Evolutionary conservation across 2,329 filamentous ascomycete genomes (phyloP).

Genomic region (Trichoderma sp.): DNA sequence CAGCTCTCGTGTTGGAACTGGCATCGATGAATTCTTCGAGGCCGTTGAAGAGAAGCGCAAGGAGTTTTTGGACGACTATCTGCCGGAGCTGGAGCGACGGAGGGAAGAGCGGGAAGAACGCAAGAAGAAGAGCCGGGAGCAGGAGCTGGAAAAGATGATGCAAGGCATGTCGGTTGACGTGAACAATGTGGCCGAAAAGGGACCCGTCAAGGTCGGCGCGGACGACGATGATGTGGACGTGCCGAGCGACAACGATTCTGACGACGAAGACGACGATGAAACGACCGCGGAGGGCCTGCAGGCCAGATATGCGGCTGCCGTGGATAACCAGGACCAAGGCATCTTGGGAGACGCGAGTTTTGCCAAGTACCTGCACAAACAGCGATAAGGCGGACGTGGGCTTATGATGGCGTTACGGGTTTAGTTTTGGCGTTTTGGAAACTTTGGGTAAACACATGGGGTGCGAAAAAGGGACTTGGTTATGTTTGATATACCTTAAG

Average conservation of each 20-base stretch:
- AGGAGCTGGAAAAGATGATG: conserved; percentile 91
- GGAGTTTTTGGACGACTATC: conserved; percentile 89
- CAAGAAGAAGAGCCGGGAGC: conserved; percentile 71
- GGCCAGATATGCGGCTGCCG: conserved; percentile 74
- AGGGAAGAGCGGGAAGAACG: conserved; percentile 73
- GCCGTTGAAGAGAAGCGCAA: conserved; percentile 83
- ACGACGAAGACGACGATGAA: conserved; percentile 62
- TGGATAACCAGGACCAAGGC: conserved; percentile 60
- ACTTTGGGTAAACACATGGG: conserved; percentile 4
- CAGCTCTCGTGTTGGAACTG: conserved; percentile 87
- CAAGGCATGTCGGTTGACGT: conserved; percentile 70
- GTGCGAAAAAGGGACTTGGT: conserved; percentile 13
- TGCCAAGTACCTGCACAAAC: conserved; percentile 59
- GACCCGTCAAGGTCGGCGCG: conserved; percentile 49
- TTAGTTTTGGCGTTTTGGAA: conserved; percentile 24
- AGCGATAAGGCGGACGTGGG: conserved; percentile 36
- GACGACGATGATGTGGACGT: conserved; percentile 54
- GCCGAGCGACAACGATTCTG: conserved; percentile 62
- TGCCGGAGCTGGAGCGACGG: conserved; percentile 83
- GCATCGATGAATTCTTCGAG: conserved; percentile 90
- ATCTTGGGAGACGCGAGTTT: conserved; percentile 61
- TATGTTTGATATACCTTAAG: background rate
- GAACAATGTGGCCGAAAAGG: conserved; percentile 34
- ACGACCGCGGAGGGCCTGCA: conserved; percentile 68
- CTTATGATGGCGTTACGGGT: background rate